Conservation (phyloP, 176 grass and related monocot genomes). For the Bromus sterilis region DNA sequence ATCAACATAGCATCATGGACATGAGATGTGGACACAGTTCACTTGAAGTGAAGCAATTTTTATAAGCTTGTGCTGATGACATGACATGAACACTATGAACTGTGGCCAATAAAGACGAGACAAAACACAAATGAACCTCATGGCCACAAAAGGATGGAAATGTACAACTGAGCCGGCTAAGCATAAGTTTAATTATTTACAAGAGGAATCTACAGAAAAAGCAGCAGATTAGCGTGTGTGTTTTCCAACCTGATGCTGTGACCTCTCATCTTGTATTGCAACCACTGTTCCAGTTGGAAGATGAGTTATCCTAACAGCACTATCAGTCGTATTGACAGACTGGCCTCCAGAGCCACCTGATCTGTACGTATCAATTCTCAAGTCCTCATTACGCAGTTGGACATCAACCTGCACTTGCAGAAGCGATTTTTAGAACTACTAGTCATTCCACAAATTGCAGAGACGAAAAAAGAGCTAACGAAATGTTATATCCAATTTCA, state of each 20-base stretch:
- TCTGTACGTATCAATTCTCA: conserved; percentile 93
- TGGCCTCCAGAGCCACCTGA: conserved; percentile 82
- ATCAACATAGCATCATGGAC: not conserved
- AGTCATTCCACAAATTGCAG: not conserved
- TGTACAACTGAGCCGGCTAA: not conserved
- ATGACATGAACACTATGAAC: not conserved
- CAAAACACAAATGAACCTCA: not conserved
- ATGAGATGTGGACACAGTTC: not conserved
- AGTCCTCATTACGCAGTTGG: conserved; percentile 79
- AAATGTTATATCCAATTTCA: conserved; percentile 14
- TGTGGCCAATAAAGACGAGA: not conserved
- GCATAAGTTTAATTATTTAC: not conserved
- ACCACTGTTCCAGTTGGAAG: conserved; percentile 76
- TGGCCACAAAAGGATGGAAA: not conserved
- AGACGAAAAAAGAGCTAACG: not conserved
- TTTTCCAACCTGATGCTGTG: conserved; percentile 70
- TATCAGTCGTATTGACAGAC: conserved; percentile 91
- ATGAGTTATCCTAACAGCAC: conserved; percentile 93
- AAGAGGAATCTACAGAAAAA: not conserved
- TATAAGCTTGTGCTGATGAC: not conserved
- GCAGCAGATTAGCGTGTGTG: not conserved
- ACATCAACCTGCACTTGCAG: conserved; percentile 66
- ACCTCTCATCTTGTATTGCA: conserved; percentile 99
- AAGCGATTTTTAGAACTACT: not conserved
- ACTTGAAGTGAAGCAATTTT: not conserved